Base-by-base conservation (phyloP, 495 filamentous ascomycete genomes). In the Rostrohypoxylon terebratum region DNA sequence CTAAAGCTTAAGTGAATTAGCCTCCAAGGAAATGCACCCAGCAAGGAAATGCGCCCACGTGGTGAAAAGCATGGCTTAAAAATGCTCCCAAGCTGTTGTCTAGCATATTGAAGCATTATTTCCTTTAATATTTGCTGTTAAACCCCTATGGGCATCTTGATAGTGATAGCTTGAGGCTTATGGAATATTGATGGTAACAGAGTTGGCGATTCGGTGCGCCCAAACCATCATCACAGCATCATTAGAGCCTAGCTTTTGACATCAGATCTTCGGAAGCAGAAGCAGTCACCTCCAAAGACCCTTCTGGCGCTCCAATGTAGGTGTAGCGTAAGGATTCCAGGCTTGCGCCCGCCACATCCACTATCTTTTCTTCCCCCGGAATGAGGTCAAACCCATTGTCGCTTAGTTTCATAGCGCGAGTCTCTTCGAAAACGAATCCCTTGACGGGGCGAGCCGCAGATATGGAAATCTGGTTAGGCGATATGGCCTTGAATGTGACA, bases 381-480 rank as follows among this genome's bases (percentile, higher is more conserved):
- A 86, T 67, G 14, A 86, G 34, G 69, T 87, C 83, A 4, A 87
- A 82, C 20, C 82, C 81, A 54, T 86, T 86, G 63, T 86, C 84
- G 25, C 80, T 83, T 4, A 84, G 66, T 38, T 69, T 75, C n/a
- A 79, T 71, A 34, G 77, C 81, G 1, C 74, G 68, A 6, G 70
- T 81, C 69, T 85, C 82, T 47, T 82, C 79, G 40, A 87, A 78
- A 13, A 83, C 78, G 40, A 87, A 82, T 14, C 85, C 83, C 59
- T 86, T 87, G 1, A 83, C 81, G 9, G 85, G 85, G 28, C 78
- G 80, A 63, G 71, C 61, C 0, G 81, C 77, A 28, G 77, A 76
- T 45, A 86, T 51, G 16, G 65, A 69, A 0, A 83, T 65, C 13
- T 64, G 16, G 18, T 44, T 59, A 8, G 70, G 53, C 5, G 51